Percentiles rank a stretch among this genome's conserved stretches.
Conservation (phyloP, 2,329 filamentous ascomycete genomes). For the Xylariales sp. region DNA sequence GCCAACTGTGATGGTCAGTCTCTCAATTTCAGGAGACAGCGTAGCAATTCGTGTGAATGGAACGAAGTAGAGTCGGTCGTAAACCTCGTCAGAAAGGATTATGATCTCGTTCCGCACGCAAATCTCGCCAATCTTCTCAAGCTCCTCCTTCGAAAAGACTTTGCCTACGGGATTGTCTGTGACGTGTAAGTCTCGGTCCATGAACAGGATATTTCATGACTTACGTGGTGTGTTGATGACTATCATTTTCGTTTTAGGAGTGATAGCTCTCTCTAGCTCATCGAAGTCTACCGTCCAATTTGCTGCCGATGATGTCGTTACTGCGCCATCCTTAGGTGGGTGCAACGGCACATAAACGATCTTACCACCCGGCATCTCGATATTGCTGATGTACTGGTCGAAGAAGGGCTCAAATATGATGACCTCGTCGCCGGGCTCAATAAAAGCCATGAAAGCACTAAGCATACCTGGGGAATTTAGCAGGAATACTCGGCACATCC, state of each 20-base stretch:
- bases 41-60: slow-evolving; percentile 92
- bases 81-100: slow-evolving; percentile 89
- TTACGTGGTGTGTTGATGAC: slow-evolving; percentile 72
- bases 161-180: slow-evolving; percentile 93
- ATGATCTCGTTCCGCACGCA: slow-evolving; percentile 92
- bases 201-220: slow-evolving; percentile 9
- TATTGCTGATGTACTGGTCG: slow-evolving; percentile 98
- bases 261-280: slow-evolving; percentile 76
- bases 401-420: slow-evolving; percentile 31
- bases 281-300: slow-evolving; percentile 87
- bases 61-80: slow-evolving; percentile 91
- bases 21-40: slow-evolving; percentile 82
- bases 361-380: slow-evolving; percentile 94
- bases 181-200: not conserved
- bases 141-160: slow-evolving; percentile 80
- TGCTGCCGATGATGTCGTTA: slow-evolving; percentile 73
- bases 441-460: slow-evolving; percentile 95
- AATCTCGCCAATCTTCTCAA: slow-evolving; percentile 78
- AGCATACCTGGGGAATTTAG: slow-evolving; percentile 64
- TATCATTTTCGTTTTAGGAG: slow-evolving; percentile 89
- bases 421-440: slow-evolving; percentile 31
- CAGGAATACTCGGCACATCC: too few species aligned
- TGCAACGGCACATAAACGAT: slow-evolving; percentile 95
- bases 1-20: slow-evolving; percentile 86
- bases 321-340: slow-evolving; percentile 75